These are phyloP conservation scores for Spatholobus suberectus DNA, from an alignment of 306 rosid species.

Conservation along the genomic window DNA sequence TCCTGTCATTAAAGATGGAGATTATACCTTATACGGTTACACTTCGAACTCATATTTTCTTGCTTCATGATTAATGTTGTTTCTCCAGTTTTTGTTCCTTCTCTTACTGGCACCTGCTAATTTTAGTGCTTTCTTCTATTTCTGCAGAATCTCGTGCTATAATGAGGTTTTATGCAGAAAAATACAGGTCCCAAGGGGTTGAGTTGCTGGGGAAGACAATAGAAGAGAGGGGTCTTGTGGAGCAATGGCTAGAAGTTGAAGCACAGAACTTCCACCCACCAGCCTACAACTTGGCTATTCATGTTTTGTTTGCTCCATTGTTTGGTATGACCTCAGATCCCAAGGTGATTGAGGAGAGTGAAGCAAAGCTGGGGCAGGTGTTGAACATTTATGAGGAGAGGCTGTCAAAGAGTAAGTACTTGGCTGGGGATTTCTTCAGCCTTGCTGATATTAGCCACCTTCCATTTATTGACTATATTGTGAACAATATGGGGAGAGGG, in stretches of 20 bases:
- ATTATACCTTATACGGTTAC: constrained; percentile 51
- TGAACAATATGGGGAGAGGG: constrained; percentile 43
- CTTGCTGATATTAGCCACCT: constrained; percentile 61
- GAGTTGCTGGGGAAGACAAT: constrained; percentile 54
- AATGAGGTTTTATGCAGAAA: constrained; percentile 60
- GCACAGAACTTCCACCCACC: constrained; percentile 45
- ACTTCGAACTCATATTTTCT: too few species aligned
- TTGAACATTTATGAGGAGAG: constrained; percentile 63
- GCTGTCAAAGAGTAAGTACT: constrained; percentile 58
- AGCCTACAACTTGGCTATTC: constrained; percentile 31
- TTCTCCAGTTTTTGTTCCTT: not conserved
- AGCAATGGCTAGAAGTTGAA: constrained; percentile 70
- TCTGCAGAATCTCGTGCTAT: constrained; percentile 60
- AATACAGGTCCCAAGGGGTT: constrained; percentile 52
- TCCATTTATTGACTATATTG: constrained; percentile 52
- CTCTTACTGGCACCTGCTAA: not conserved
- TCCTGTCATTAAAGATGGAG: constrained; percentile 60
- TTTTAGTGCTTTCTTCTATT: not conserved
- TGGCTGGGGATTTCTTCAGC: constrained; percentile 66
- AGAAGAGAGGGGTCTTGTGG: constrained; percentile 60
- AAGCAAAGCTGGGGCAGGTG: constrained; percentile 53
- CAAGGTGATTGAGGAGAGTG: constrained; percentile 56
- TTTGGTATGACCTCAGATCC: constrained; percentile 37
- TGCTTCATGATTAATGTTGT: not conserved
- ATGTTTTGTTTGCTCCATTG: constrained; percentile 24